phyloP scores from a whole-genome alignment of 257 asterid genomes.

The Nicotiana benthamiana region DNA sequence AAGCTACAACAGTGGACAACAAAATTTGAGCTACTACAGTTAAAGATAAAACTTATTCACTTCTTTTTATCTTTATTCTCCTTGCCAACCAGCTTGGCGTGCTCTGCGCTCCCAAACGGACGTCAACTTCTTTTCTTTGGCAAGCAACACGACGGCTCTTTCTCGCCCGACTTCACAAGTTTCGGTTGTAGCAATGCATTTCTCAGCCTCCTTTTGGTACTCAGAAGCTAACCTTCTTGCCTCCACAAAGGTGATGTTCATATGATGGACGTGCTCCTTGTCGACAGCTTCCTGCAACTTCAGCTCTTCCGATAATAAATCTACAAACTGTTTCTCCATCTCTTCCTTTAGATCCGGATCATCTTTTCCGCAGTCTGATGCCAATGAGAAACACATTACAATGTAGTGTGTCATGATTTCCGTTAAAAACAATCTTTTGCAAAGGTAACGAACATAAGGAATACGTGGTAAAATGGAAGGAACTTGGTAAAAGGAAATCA shows the following conservation, averaged over 20 bases:
- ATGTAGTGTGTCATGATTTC: background rate
- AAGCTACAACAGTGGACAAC: background rate
- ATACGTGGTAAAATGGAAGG: background rate
- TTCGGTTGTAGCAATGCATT: conserved; percentile 83
- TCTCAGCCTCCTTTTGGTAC: conserved; percentile 81
- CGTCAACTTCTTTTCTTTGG: conserved; percentile 71
- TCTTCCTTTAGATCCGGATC: conserved; percentile 91
- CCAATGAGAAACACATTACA: background rate
- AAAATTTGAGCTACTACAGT: background rate
- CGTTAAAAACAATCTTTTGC: background rate
- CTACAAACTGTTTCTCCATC: conserved; percentile 89
- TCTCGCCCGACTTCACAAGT: conserved; percentile 92
- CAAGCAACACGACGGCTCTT: conserved; percentile 50
- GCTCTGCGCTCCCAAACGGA: conserved; percentile 79
- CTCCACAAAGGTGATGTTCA: conserved; percentile 75
- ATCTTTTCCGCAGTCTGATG: conserved; percentile 80
- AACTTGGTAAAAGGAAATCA: background rate
- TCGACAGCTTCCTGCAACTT: conserved; percentile 66
- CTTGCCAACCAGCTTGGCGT: conserved; percentile 79
- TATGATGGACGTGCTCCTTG: conserved; percentile 61
- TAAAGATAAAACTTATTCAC: background rate
- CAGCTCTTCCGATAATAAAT: conserved; percentile 77
- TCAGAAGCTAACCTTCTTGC: conserved; percentile 80
- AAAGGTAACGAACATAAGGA: too few species aligned
- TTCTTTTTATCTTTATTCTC: conserved; percentile 23